Evolutionary conservation across 345 rosid species (phyloP).

Genomic region (Gossypium stocksii): DNA sequence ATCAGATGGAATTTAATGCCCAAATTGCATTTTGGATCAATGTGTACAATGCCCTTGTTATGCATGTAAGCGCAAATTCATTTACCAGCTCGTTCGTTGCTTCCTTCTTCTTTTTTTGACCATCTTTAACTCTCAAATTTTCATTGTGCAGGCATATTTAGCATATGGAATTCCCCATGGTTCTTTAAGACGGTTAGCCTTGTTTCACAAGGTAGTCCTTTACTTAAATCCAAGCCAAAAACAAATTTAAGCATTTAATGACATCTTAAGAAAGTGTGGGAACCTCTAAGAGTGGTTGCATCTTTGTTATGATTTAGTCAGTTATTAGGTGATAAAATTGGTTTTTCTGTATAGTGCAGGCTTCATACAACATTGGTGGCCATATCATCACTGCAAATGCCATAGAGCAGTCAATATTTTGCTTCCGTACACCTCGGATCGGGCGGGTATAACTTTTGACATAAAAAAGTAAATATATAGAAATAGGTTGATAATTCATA

Average conservation of each 20-base stretch:
- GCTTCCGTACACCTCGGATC: conserved; percentile 60
- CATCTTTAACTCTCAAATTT: conserved; percentile 8
- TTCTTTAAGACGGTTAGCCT: conserved; percentile 69
- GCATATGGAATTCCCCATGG: conserved; percentile 75
- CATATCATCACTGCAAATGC: conserved; percentile 74
- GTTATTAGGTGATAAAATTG: conserved; percentile 15
- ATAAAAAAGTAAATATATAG: neutral
- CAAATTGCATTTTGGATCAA: conserved; percentile 87
- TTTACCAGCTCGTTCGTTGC: neutral
- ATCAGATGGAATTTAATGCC: conserved; percentile 55
- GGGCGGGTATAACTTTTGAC: conserved; percentile 52
- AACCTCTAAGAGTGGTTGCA: neutral
- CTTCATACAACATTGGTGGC: conserved; percentile 84
- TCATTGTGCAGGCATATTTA: conserved; percentile 60
- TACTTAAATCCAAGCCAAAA: conserved; percentile 20
- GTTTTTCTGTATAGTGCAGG: conserved; percentile 62
- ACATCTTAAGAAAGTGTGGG: neutral
- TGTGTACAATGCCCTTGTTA: conserved; percentile 81
- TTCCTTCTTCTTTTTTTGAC: neutral
- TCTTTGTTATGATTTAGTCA: neutral
- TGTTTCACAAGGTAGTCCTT: conserved; percentile 86
- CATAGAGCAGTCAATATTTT: conserved; percentile 73
- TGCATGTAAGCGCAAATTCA: conserved; percentile 59
- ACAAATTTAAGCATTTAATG: neutral
- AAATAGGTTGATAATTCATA: neutral